Evolutionary conservation across 768 basidiomycete genomes (phyloP).

Genomic region (Chlorophyllum brunneum): DNA sequence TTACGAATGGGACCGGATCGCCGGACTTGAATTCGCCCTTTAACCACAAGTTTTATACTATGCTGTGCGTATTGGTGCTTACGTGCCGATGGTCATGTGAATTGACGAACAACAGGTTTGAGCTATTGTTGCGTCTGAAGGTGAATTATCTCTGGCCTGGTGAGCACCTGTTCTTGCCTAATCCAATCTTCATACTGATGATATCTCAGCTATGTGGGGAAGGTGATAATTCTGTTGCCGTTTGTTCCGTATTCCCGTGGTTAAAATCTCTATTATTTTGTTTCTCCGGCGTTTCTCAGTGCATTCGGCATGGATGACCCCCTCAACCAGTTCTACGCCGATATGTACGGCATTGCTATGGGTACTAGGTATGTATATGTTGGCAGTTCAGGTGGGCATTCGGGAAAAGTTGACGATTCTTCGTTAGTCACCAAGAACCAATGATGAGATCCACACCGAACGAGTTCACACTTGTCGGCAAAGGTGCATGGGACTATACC

Average conservation of each 20-base stretch:
- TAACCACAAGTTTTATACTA: slow-evolving; percentile 55
- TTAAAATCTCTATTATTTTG: neutral
- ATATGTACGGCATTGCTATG: slow-evolving; percentile 65
- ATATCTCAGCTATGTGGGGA: slow-evolving; percentile 36
- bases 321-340: slow-evolving; percentile 56
- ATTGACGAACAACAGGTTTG: slow-evolving; percentile 40
- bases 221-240: slow-evolving; percentile 22
- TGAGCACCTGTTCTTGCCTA: slow-evolving; percentile 11
- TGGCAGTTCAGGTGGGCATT: neutral
- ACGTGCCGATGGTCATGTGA: neutral
- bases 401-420: neutral
- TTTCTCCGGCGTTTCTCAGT: slow-evolving; percentile 17
- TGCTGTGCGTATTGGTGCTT: slow-evolving; percentile 34
- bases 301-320: slow-evolving; percentile 58
- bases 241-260: neutral
- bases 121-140: slow-evolving; percentile 60
- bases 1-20: slow-evolving; percentile 56
- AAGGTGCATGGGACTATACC: slow-evolving; percentile 60
- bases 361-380: slow-evolving; percentile 45
- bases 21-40: slow-evolving; percentile 51
- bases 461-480: slow-evolving; percentile 56
- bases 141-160: slow-evolving; percentile 71
- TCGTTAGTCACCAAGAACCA: slow-evolving; percentile 59
- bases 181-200: neutral
- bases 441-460: slow-evolving; percentile 68